These are phyloP conservation scores for Iberis pinnata DNA, from an alignment of 345 rosid species.

Conservation along the genomic window DNA sequence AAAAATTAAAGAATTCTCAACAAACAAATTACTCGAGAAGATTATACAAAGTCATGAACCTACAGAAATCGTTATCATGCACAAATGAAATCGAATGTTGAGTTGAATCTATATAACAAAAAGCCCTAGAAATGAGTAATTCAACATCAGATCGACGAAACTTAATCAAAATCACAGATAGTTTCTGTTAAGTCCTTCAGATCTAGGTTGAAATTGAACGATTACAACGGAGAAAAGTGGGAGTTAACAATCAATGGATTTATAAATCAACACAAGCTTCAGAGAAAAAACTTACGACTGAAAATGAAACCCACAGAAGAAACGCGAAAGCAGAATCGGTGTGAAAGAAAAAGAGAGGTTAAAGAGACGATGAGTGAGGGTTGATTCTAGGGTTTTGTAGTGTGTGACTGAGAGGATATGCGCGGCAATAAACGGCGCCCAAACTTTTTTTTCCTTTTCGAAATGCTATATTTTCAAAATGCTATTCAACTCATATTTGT, in stretches of 20 bases:
- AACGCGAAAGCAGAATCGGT: background rate
- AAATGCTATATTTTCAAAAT: too few relatives aligned
- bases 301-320: background rate
- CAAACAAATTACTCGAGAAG: background rate
- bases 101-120: too few relatives aligned
- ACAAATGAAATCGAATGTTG: background rate
- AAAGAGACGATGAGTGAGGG: background rate
- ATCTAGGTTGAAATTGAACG: background rate
- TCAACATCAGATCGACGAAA: background rate
- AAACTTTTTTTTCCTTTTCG: background rate
- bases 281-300: background rate
- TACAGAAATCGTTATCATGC: background rate
- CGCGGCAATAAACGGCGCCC: conserved; percentile 17
- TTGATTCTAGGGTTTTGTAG: background rate
- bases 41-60: background rate
- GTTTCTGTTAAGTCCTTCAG: background rate
- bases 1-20: background rate
- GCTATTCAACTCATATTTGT: too few relatives aligned
- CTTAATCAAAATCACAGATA: background rate
- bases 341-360: background rate
- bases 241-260: too few relatives aligned
- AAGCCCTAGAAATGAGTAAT: background rate
- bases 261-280: too few relatives aligned
- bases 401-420: background rate
- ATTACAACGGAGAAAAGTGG: background rate